Conservation (phyloP, 75 land plant genomes). For the Gnetum montanum region DNA sequence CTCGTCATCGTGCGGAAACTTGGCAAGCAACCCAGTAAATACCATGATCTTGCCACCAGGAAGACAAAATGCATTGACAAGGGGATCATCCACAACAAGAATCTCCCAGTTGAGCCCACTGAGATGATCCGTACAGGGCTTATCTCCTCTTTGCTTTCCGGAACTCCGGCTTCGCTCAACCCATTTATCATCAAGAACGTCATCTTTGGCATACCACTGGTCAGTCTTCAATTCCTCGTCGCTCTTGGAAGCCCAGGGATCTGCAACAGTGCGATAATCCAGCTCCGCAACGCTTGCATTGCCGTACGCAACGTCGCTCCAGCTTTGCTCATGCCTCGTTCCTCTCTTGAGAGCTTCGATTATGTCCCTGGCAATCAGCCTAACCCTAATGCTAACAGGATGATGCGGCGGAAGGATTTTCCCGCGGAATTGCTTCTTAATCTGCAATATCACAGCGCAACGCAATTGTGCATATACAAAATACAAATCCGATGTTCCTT, state of each 20-base stretch:
- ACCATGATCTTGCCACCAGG: constrained; percentile 99
- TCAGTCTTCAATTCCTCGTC: constrained; percentile 12
- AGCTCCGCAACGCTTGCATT: neutral
- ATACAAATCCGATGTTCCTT: neutral
- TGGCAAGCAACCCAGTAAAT: constrained; percentile 81
- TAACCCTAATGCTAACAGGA: constrained; percentile 63
- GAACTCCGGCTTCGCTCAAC: constrained; percentile 59
- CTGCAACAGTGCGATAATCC: constrained; percentile 2
- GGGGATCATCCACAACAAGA: constrained; percentile 66
- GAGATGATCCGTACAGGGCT: constrained; percentile 50
- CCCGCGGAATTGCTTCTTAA: constrained; percentile 41
- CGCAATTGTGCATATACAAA: too few relatives aligned
- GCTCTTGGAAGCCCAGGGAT: neutral
- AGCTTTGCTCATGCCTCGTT: constrained; percentile 30
- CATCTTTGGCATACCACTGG: constrained; percentile 40
- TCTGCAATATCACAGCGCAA: constrained; percentile 30
- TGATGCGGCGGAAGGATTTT: constrained; percentile 79
- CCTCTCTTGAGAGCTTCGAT: constrained; percentile 73
- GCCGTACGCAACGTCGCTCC: constrained; percentile 32
- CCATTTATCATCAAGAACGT: constrained; percentile 81
- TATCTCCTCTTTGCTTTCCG: constrained; percentile 30
- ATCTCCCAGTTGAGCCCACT: constrained; percentile 88
- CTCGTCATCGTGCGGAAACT: constrained; percentile 67
- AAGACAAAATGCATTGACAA: constrained; percentile 86
- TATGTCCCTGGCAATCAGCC: constrained; percentile 57